phyloP scores from a whole-genome alignment of 768 basidiomycete species.

The Serendipita sp. region DNA sequence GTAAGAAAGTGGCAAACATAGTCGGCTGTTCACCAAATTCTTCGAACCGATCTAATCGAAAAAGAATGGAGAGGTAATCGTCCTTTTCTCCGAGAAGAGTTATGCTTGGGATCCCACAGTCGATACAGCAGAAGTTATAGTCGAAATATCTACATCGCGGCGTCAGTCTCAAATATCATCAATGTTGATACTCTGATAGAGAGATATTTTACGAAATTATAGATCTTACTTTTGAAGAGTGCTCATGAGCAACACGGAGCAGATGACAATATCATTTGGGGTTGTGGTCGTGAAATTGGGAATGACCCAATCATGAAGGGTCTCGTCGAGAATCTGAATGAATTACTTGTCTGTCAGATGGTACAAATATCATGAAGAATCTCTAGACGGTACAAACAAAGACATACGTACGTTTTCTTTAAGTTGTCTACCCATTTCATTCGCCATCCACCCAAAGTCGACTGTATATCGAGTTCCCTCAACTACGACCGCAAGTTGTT shows the following conservation, averaged over 20 bases:
- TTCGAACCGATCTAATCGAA: constrained; percentile 25
- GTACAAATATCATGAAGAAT: too few relatives aligned
- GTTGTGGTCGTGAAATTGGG: constrained; percentile 34
- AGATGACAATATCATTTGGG: constrained; percentile 22
- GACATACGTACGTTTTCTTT: too few relatives aligned
- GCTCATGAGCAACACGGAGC: constrained; percentile 29
- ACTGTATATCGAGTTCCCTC: constrained; percentile 16
- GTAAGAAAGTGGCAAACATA: constrained; percentile 27
- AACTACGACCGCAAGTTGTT: constrained; percentile 18
- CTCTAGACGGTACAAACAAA: too few relatives aligned
- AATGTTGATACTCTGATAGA: too few relatives aligned
- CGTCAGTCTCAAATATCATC: too few relatives aligned
- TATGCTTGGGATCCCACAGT: constrained; percentile 30
- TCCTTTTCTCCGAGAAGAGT: constrained; percentile 27
- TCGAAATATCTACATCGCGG: constrained; percentile 19
- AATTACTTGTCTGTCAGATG: too few relatives aligned
- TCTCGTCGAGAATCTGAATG: constrained; percentile 14
- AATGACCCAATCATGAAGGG: constrained; percentile 26
- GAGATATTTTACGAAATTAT: too few relatives aligned
- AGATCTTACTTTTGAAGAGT: constrained; percentile 22
- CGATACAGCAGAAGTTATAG: constrained; percentile 19
- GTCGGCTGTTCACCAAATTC: constrained; percentile 23
- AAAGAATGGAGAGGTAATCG: constrained; percentile 26
- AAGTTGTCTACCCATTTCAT: neutral
- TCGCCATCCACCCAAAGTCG: constrained; percentile 20